phyloP scores from a whole-genome alignment of 2,329 filamentous ascomycete genomes.

The Diaporthe citrichinensis region DNA sequence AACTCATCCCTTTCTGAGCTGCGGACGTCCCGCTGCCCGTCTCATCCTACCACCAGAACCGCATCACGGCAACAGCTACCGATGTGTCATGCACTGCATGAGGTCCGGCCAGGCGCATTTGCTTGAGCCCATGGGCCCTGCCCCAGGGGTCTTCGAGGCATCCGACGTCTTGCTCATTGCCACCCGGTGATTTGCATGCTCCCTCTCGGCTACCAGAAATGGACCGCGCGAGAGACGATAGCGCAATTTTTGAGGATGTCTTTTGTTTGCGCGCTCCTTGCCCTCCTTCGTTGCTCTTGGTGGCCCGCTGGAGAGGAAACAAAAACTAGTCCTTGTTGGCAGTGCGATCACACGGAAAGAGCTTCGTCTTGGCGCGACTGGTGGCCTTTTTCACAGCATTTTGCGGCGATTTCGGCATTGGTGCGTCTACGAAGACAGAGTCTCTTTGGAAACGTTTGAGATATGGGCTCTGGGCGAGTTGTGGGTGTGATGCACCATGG shows the following conservation, averaged over 20 bases:
- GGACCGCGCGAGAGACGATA: constrained; percentile 64
- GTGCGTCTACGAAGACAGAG: constrained; percentile 46
- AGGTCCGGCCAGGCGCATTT: constrained; percentile 72
- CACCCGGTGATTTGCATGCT: constrained; percentile 48
- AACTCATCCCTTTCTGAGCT: constrained; percentile 41
- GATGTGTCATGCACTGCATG: constrained; percentile 62
- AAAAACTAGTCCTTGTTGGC: constrained; percentile 96
- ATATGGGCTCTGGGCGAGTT: constrained; percentile 24
- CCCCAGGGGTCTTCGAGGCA: constrained; percentile 62
- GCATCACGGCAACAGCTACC: constrained; percentile 56
- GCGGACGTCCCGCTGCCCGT: constrained; percentile 44
- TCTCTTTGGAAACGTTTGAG: constrained; percentile 41
- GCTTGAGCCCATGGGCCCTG: constrained; percentile 59
- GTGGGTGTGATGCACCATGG: constrained; percentile 35
- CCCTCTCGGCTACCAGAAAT: constrained; percentile 63
- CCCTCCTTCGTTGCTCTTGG: constrained; percentile 68
- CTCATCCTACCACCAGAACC: constrained; percentile 56
- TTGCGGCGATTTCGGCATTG: constrained; percentile 49
- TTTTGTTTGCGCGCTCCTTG: constrained; percentile 85
- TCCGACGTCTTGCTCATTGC: constrained; percentile 58
- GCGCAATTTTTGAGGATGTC: constrained; percentile 94
- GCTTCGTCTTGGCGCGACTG: constrained; percentile 49
- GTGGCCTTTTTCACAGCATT: constrained; percentile 44
- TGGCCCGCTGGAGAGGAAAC: constrained; percentile 77
- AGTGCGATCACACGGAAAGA: constrained; percentile 87